Base-by-base conservation (phyloP, 2,329 filamentous ascomycete species). In the Raffaelea albimanens region DNA sequence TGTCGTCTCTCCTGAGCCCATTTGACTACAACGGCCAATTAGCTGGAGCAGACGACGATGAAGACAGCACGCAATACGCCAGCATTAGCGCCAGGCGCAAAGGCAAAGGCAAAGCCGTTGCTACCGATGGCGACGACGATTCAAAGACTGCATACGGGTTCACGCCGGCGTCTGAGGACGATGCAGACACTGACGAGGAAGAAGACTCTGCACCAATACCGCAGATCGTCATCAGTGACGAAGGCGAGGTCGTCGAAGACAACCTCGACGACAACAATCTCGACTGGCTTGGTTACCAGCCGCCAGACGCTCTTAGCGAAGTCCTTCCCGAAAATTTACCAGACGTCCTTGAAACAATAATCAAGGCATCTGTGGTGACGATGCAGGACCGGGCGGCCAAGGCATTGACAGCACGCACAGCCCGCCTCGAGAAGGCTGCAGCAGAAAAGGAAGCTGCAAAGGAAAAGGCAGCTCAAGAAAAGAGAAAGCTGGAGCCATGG, bases 301-400 rank as follows among this genome's bases (percentile, higher is more conserved):
- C 72, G 4, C 75, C 75, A 0, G 53, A 57, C 11, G 66, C 63
- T 1, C 57, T 79, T 7, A 59, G 49, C 4, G 61, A 66, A 25
- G 55, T 61, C 1, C 14, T 43, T 1, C 62, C 66, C 16, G 64
- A 66, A 34, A 54, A 64, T 45, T 63, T 63, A 0, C 67, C 68
- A 2, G 63, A 68, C 4, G 58, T 69, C 8, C 58, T 77, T 2
- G 53, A 60, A 4, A 60, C 66, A 7, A 54, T 78, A 16, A 54
- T 76, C 10, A 53, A 59, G 14, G 56, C 64, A 2, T 75, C 75
- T 2, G 64, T 78, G 18, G 64, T 68, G 5, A 72, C 64, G 19
- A 58, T 78, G 13, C 63, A 65, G 52, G 52, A 57, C 4, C 63
- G 67, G 23, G 63, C 67, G 48, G 52, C 48, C 5, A 20, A 52